These are phyloP conservation scores for Botrytis squamosa DNA, from an alignment of 2,329 filamentous ascomycete species.

Conservation along the genomic window DNA sequence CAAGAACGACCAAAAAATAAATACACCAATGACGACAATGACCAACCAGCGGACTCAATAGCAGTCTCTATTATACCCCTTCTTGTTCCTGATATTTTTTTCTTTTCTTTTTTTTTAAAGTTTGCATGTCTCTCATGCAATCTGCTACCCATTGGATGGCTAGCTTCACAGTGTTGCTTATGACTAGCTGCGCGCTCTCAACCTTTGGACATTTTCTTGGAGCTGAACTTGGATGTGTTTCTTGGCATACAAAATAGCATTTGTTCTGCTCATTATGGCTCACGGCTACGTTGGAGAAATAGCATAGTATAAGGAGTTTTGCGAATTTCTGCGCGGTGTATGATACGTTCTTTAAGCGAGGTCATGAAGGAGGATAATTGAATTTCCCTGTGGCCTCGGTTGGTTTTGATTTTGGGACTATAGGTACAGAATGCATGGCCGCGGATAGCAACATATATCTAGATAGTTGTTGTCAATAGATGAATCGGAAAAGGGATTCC, in stretches of 20 bases:
- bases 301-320: constrained; percentile 14
- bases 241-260: constrained; percentile 13
- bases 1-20: constrained; percentile 3
- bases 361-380: neutral
- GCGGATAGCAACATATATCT: neutral
- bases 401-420: neutral
- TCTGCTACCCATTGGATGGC: constrained; percentile 1
- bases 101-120: neutral
- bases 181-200: neutral
- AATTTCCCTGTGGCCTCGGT: neutral
- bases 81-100: constrained; percentile 9
- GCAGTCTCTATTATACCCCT: constrained; percentile 14
- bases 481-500: neutral
- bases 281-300: neutral
- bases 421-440: neutral
- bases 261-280: constrained; percentile 12
- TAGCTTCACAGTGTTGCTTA: neutral
- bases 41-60: neutral
- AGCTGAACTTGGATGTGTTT: constrained; percentile 17
- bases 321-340: neutral
- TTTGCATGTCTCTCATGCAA: neutral
- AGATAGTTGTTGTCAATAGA: neutral
- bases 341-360: neutral
- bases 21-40: constrained; percentile 12
- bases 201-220: constrained; percentile 15